Percentiles rank a stretch among this genome's conserved stretches.
phyloP scores from a whole-genome alignment of 257 asterid genomes.

The Plantago elongata region DNA sequence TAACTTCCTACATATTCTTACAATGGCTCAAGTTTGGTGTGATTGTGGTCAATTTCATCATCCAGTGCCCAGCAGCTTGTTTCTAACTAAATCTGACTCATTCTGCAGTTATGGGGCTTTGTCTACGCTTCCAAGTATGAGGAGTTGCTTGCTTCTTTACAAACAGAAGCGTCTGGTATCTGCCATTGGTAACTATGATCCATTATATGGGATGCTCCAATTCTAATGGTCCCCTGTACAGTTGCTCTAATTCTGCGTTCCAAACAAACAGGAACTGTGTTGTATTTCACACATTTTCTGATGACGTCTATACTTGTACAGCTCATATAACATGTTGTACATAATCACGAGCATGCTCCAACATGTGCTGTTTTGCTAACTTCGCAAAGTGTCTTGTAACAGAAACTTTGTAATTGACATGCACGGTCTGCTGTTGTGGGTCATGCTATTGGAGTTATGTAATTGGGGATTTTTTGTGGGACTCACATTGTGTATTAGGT shows the following conservation, averaged over 20 bases:
- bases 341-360: neutral
- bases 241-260: neutral
- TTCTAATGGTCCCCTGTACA: neutral
- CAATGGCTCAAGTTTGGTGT: neutral
- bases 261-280: slow-evolving; percentile 9
- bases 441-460: no score
- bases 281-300: slow-evolving; percentile 9
- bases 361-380: no score
- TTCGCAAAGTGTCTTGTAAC: no score
- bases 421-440: no score
- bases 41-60: neutral
- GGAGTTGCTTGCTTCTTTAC: slow-evolving; percentile 56
- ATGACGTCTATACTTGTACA: neutral
- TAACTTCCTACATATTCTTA: neutral
- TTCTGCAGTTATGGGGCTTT: slow-evolving; percentile 82
- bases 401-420: no score
- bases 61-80: neutral
- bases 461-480: no score
- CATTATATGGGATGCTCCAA: neutral
- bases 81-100: neutral
- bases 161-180: slow-evolving; percentile 72
- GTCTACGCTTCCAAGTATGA: slow-evolving; percentile 80
- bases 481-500: no score
- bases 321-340: slow-evolving; percentile 2
- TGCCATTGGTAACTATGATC: slow-evolving; percentile 38